Evolutionary conservation across 352 stramenopile genomes (phyloP).

Genomic region (Achlya hypogyna): DNA sequence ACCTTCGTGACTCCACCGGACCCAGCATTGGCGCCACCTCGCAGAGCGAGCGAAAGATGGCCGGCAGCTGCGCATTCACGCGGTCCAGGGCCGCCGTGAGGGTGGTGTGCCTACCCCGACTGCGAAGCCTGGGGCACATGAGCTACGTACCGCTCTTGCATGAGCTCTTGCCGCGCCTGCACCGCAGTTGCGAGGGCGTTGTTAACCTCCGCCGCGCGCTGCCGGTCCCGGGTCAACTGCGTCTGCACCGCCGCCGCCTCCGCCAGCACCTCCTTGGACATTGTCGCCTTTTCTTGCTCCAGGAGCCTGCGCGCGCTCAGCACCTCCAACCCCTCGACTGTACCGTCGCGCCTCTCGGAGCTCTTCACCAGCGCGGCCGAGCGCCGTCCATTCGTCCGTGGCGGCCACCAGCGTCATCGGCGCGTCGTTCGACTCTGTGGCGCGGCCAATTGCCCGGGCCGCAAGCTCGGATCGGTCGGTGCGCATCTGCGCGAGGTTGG

Average conservation of each 20-base stretch:
- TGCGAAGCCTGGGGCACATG: background rate
- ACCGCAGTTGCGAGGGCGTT: background rate
- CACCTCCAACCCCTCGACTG: background rate
- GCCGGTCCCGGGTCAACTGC: background rate
- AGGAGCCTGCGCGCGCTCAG: background rate
- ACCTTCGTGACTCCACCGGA: no score
- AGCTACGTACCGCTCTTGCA: background rate
- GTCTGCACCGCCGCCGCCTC: background rate
- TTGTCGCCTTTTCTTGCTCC: background rate
- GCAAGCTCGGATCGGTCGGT: no score
- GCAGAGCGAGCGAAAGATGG: background rate
- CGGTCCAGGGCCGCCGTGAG: background rate
- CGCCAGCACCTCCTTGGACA: background rate
- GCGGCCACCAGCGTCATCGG: background rate
- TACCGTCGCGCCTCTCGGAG: background rate
- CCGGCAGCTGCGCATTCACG: background rate
- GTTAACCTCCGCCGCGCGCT: background rate
- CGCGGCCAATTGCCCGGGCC: no score
- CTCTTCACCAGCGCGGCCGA: background rate
- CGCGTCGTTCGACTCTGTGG: no score
- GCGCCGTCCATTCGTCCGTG: background rate
- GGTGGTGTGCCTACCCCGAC: background rate
- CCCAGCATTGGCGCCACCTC: no score
- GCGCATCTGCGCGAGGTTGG: background rate
- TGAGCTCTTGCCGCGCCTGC: background rate